phyloP scores from a whole-genome alignment of 148 eudicot genomes.

The Linanthus parryae region DNA sequence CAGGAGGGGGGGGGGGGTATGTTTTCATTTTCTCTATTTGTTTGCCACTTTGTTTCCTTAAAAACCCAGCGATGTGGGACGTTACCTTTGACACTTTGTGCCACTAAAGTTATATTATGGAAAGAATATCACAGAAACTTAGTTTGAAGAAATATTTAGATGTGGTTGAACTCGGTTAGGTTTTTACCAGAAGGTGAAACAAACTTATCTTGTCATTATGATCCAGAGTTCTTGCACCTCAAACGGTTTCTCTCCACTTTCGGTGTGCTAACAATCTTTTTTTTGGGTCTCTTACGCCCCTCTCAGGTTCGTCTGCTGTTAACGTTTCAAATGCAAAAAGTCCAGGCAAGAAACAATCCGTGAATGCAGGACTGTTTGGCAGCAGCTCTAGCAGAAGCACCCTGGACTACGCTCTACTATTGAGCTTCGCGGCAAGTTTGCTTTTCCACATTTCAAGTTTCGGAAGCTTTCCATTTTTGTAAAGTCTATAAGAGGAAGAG shows the following conservation, averaged over 20 bases:
- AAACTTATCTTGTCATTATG: neutral
- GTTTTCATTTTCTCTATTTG: too few relatives aligned
- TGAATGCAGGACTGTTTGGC: constrained; percentile 58
- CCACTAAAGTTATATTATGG: too few relatives aligned
- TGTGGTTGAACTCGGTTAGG: too few relatives aligned
- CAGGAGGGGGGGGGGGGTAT: too few relatives aligned
- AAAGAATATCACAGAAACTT: too few relatives aligned
- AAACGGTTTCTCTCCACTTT: neutral
- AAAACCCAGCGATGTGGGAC: too few relatives aligned
- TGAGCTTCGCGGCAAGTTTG: constrained; percentile 11
- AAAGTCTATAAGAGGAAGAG: too few relatives aligned
- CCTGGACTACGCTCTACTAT: constrained; percentile 13
- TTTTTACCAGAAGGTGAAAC: too few relatives aligned
- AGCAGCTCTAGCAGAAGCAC: constrained; percentile 32
- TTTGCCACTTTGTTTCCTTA: too few relatives aligned
- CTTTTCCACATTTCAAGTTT: constrained; percentile 14
- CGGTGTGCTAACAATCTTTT: neutral
- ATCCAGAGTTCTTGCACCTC: neutral
- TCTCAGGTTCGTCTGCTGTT: constrained; percentile 60
- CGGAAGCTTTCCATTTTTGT: constrained; percentile 15
- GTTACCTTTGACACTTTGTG: too few relatives aligned
- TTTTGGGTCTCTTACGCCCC: neutral
- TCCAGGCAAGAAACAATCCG: constrained; percentile 52
- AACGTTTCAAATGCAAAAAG: constrained; percentile 58
- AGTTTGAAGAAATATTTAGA: too few relatives aligned